phyloP scores from a whole-genome alignment of 495 filamentous ascomycete genomes.

The Tuber borchii region DNA sequence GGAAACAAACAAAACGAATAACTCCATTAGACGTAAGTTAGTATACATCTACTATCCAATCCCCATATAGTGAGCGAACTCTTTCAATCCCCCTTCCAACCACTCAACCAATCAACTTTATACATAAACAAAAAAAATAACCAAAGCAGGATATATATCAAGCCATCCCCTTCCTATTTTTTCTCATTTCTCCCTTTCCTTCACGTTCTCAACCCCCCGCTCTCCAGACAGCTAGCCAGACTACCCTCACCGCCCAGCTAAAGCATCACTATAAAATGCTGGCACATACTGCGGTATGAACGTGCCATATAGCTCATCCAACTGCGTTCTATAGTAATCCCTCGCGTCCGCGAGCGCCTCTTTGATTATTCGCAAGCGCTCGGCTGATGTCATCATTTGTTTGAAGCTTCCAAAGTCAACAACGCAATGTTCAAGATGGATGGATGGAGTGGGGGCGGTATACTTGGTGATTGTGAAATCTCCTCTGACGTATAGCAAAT shows the following conservation, averaged over 20 bases:
- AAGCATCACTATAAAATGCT: slow-evolving; percentile 27
- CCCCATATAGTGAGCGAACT: background rate
- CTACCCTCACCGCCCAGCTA: slow-evolving; percentile 26
- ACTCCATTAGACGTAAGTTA: slow-evolving; percentile 5
- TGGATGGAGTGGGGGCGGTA: background rate
- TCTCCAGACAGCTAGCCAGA: background rate
- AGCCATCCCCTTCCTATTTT: background rate
- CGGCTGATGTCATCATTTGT: slow-evolving; percentile 36
- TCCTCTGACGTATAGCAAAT: slow-evolving; percentile 28
- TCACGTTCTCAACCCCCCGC: background rate
- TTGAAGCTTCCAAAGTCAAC: slow-evolving; percentile 20
- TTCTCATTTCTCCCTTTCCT: background rate
- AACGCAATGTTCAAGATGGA: background rate
- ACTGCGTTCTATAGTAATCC: slow-evolving; percentile 29
- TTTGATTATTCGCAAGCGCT: slow-evolving; percentile 34
- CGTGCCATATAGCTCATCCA: slow-evolving; percentile 28
- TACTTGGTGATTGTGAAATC: slow-evolving; percentile 37
- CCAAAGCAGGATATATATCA: slow-evolving; percentile 15
- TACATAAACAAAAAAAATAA: slow-evolving; percentile 4
- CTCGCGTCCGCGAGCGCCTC: slow-evolving; percentile 30
- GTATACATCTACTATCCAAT: background rate
- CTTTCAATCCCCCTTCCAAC: background rate
- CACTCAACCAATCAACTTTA: slow-evolving; percentile 1
- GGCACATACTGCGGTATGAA: slow-evolving; percentile 34
- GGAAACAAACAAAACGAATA: background rate